phyloP scores from a whole-genome alignment of 441 rosid genomes.

The Hypseocharis bilobata region DNA sequence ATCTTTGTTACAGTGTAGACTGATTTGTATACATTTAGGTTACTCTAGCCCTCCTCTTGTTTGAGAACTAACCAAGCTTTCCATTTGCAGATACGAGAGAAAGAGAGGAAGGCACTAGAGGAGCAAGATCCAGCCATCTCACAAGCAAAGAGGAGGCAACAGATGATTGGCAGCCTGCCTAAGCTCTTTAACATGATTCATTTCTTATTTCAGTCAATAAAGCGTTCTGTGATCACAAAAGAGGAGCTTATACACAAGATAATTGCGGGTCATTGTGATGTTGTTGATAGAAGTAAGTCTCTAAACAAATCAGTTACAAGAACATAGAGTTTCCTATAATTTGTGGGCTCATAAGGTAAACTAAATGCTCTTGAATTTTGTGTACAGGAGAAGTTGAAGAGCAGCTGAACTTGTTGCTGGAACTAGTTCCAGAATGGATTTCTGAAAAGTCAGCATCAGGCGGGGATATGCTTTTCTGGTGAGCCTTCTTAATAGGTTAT shows the following conservation, averaged over 20 bases:
- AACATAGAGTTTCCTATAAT: background rate
- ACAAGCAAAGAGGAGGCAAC: conserved; percentile 58
- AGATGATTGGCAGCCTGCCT: conserved; percentile 65
- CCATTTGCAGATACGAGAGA: conserved; percentile 56
- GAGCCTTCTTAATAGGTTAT: conserved; percentile 18
- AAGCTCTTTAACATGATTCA: conserved; percentile 69
- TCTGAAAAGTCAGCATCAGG: conserved; percentile 17
- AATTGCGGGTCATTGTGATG: conserved; percentile 44
- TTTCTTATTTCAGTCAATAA: conserved; percentile 57
- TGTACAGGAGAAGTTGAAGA: conserved; percentile 72
- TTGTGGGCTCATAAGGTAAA: conserved; percentile 1
- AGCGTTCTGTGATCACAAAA: conserved; percentile 61
- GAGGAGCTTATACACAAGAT: conserved; percentile 75
- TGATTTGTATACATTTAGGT: background rate
- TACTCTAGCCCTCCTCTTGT: background rate
- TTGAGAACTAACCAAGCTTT: background rate
- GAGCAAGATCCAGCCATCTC: conserved; percentile 79
- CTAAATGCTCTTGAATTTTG: conserved; percentile 9
- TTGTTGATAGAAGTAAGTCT: conserved; percentile 63
- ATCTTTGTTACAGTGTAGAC: background rate
- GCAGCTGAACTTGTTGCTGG: conserved; percentile 52
- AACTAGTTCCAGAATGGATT: conserved; percentile 65
- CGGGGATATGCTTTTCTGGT: conserved; percentile 76
- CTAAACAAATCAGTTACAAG: background rate
- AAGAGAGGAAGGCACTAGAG: conserved; percentile 56